Base-by-base conservation (phyloP, 371 early-diverging fungal species). In the Dichotomocladium elegans region DNA sequence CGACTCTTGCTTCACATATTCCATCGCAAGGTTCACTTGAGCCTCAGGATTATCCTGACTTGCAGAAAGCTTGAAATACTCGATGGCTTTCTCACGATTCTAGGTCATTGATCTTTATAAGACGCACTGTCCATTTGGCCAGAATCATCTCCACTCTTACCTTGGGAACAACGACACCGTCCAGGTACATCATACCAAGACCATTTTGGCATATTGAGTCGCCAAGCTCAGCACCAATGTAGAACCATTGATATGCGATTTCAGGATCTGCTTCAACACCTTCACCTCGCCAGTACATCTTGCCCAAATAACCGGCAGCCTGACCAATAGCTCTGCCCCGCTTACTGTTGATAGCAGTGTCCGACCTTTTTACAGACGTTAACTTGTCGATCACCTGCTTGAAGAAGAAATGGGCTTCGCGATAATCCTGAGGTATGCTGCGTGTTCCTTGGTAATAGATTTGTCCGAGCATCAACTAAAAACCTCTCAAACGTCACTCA, bases 251-350 rank as follows among this genome's bases (percentile, higher is more conserved):
- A 17, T 79, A 51, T 0, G 97, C 97, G 10, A 66, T 77, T 4
- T 53, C 60, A 3, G 81, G 68, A 55, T 83, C 70, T 10, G 53
- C 69, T 3, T 70, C 48, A n/a, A 85, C 87, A 21, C 94, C 94
- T 61, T 95, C 96, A 28, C 97, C 98, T 33, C 97, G 85, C 87
- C 87, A 80, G 57, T 89, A 83, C 95, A 98, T 96, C 15, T 72
- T 58, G 0, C 96, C 98, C 9, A 92, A 55, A 53, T 85, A 81
- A 0, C 89, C 91, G 7, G 92, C 89, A 0, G 94, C 90, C 53
- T 85, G 67, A 3, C 89, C 90, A 19, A 77, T 64, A 1, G 51
- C 55, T 31, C 65, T 53, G 24, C 55, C 72, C 4, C 64, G 47
- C 24, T 70, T 65, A 11, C 58, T 42, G 33, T 47, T 57, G 50